Conservation (phyloP, 2,329 filamentous ascomycete genomes). For the Cladophialophora immunda region DNA sequence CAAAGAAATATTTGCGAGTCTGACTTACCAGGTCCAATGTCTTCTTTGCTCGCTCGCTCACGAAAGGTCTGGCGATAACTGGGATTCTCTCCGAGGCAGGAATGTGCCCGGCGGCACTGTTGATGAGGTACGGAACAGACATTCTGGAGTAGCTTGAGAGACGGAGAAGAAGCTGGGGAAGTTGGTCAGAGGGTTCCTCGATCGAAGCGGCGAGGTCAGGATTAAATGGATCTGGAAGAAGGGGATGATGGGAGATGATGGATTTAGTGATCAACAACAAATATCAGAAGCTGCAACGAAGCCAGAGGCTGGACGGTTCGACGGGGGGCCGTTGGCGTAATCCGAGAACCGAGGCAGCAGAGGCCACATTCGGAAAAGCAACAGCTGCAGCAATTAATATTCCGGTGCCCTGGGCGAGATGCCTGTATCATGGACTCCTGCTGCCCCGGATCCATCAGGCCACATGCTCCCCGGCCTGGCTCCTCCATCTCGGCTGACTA, state of each 20-base stretch:
- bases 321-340: conserved; percentile 8
- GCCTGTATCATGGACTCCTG: too few relatives aligned
- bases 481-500: conserved; percentile 11
- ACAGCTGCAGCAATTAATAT: background rate
- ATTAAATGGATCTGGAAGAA: background rate
- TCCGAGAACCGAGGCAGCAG: conserved; percentile 35
- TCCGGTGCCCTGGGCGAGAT: too few relatives aligned
- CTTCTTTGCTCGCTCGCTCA: conserved; percentile 85
- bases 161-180: conserved; percentile 1
- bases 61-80: conserved; percentile 66
- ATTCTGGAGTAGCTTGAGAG: conserved; percentile 25
- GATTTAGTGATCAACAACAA: conserved; percentile 23
- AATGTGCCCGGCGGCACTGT: conserved; percentile 48
- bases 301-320: conserved; percentile 4
- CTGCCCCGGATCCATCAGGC: background rate
- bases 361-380: conserved; percentile 11
- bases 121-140: conserved; percentile 42
- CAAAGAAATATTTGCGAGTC: background rate
- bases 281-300: background rate
- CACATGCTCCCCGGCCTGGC: too few relatives aligned
- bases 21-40: conserved; percentile 74
- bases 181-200: background rate
- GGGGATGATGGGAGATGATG: conserved; percentile 2
- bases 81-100: conserved; percentile 64
- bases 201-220: background rate